These are phyloP conservation scores for Flaveria robusta DNA, from an alignment of 129 eudicot species.

Conservation along the genomic window DNA sequence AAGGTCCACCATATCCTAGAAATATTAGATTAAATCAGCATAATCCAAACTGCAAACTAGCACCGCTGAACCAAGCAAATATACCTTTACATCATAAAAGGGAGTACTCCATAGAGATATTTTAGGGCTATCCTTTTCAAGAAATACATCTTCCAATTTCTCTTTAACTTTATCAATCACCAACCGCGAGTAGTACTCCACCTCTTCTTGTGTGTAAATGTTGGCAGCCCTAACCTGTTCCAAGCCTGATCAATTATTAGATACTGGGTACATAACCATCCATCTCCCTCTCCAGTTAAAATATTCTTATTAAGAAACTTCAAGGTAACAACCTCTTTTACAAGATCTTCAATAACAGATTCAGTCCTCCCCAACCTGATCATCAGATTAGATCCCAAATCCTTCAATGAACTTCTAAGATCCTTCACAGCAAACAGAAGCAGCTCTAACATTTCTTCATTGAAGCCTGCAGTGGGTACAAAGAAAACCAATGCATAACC, in stretches of 20 bases:
- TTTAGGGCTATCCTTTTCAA: constrained; percentile 41
- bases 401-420: constrained; percentile 64
- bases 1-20: constrained; percentile 53
- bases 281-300: constrained; percentile 21
- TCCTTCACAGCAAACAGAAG: constrained; percentile 78
- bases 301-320: constrained; percentile 12
- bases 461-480: constrained; percentile 54
- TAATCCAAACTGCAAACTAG: constrained; percentile 15
- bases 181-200: constrained; percentile 61
- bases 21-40: constrained; percentile 31
- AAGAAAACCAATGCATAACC: constrained; percentile 26
- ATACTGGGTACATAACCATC: constrained; percentile 29
- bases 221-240: constrained; percentile 77
- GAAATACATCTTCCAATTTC: constrained; percentile 33
- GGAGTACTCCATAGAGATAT: constrained; percentile 59
- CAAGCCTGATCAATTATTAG: constrained; percentile 45
- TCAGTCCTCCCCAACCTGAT: constrained; percentile 80
- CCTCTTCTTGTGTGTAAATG: constrained; percentile 76
- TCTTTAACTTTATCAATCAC: constrained; percentile 59
- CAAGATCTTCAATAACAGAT: constrained; percentile 59
- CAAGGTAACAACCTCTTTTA: constrained; percentile 74
- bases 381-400: constrained; percentile 83
- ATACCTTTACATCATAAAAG: constrained; percentile 70
- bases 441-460: constrained; percentile 73
- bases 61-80: neutral